Conservation (phyloP, 768 basidiomycete species). For the Botryobasidium botryosum region DNA sequence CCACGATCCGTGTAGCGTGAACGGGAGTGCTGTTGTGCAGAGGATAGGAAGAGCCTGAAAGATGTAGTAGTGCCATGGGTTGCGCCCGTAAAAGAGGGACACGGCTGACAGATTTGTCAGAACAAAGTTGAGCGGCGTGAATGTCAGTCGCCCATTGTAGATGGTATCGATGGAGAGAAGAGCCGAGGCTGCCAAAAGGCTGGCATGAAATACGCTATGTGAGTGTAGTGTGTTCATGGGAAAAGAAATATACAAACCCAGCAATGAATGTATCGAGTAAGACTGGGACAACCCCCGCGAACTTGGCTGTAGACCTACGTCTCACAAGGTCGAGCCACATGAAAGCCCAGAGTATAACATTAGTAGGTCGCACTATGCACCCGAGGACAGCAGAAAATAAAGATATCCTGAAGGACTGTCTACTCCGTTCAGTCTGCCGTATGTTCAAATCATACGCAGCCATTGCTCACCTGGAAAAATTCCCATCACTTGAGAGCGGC, state of each 20-base stretch:
- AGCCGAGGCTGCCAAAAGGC: conserved; percentile 1
- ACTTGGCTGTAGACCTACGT: no score
- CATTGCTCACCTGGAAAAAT: conserved; percentile 3
- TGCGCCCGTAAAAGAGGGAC: conserved; percentile 84
- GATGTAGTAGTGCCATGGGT: conserved; percentile 78
- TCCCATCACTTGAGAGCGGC: conserved; percentile 23
- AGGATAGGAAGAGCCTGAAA: conserved; percentile 74
- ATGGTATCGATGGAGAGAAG: conserved; percentile 42
- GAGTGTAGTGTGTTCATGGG: no score
- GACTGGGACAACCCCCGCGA: no score
- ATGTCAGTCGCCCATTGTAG: conserved; percentile 47
- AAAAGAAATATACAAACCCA: no score
- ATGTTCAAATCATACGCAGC: background rate
- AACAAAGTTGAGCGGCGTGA: conserved; percentile 74
- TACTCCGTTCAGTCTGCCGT: background rate
- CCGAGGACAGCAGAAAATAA: conserved; percentile 55
- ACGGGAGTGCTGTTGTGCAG: conserved; percentile 55
- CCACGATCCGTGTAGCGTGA: conserved; percentile 45
- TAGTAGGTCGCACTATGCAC: conserved; percentile 77
- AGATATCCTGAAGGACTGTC: conserved; percentile 18
- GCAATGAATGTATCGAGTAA: no score
- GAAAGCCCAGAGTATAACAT: conserved; percentile 66
- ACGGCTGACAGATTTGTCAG: conserved; percentile 66
- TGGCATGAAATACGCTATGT: background rate
- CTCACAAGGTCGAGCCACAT: conserved; percentile 39